Evolutionary conservation across 371 early-diverging fungal species (phyloP).

Genomic region (Haplosporangium sp.): DNA sequence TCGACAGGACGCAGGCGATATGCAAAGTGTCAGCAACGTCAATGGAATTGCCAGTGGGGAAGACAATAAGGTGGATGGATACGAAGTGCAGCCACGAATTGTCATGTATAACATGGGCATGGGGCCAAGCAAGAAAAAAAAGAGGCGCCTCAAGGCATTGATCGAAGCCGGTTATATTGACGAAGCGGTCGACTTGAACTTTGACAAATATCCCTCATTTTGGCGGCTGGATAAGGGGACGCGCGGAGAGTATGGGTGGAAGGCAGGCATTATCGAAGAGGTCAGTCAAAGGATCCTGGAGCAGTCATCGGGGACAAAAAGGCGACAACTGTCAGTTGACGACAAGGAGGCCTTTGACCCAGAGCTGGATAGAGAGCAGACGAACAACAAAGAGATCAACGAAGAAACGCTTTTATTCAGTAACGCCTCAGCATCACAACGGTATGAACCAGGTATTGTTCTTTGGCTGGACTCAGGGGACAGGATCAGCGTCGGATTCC

Average conservation of each 20-base stretch:
- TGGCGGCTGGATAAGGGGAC: constrained; percentile 64
- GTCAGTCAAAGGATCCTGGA: constrained; percentile 34
- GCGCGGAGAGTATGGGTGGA: constrained; percentile 76
- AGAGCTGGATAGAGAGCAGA: background rate
- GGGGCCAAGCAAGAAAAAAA: constrained; percentile 32
- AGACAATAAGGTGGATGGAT: background rate
- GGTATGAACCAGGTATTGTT: constrained; percentile 27
- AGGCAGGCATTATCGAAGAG: constrained; percentile 69
- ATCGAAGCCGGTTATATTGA: constrained; percentile 54
- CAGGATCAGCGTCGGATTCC: constrained; percentile 55
- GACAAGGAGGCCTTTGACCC: constrained; percentile 2
- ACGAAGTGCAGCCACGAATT: constrained; percentile 54
- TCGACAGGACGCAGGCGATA: background rate
- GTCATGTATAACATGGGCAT: constrained; percentile 62
- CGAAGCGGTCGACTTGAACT: constrained; percentile 61
- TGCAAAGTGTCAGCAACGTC: background rate
- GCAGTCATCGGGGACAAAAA: background rate
- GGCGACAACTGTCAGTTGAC: background rate
- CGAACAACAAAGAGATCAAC: background rate
- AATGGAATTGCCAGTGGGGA: background rate
- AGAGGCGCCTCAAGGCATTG: constrained; percentile 39
- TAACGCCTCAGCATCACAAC: background rate
- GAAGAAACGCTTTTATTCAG: too few species aligned
- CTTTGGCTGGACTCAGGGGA: constrained; percentile 67
- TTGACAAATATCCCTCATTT: constrained; percentile 64